Percentiles rank a stretch among this genome's conserved stretches.
These are phyloP conservation scores for Pythium coloratum DNA, from an alignment of 352 stramenopile genomes.

Conservation along the genomic window DNA sequence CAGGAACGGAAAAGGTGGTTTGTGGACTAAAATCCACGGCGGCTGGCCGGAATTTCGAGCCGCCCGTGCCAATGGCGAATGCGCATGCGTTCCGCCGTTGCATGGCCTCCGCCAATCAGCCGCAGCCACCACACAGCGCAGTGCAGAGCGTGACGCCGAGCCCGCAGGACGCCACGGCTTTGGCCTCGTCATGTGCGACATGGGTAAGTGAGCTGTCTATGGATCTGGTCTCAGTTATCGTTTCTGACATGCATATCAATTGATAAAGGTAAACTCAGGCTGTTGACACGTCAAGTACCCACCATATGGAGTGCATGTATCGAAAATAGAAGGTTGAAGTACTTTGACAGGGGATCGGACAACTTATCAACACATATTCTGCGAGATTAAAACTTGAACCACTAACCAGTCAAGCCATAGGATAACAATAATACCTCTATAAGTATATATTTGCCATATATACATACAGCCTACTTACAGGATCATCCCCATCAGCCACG, in stretches of 20 bases:
- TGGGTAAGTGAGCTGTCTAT: background rate
- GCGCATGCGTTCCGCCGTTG: conserved; percentile 1
- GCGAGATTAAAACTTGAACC: background rate
- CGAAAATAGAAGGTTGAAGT: conserved; percentile 4
- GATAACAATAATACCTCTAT: background rate
- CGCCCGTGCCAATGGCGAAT: background rate
- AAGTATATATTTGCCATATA: too few relatives aligned
- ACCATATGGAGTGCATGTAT: background rate
- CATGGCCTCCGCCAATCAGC: background rate
- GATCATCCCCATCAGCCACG: background rate
- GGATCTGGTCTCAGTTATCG: conserved; percentile 4
- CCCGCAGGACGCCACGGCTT: background rate
- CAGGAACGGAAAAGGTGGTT: too few relatives aligned
- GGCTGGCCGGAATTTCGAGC: background rate
- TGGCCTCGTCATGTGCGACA: background rate
- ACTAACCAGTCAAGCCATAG: background rate
- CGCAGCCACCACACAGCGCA: background rate
- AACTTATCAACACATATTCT: background rate
- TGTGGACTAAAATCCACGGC: background rate
- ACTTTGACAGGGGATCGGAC: background rate
- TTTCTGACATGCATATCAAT: background rate
- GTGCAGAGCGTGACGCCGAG: background rate
- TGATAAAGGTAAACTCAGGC: background rate
- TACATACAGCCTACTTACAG: too few relatives aligned
- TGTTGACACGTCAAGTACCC: background rate